Evolutionary conservation across 2,329 filamentous ascomycete genomes (phyloP).

Genomic region (Pestalotiopsis sp.): DNA sequence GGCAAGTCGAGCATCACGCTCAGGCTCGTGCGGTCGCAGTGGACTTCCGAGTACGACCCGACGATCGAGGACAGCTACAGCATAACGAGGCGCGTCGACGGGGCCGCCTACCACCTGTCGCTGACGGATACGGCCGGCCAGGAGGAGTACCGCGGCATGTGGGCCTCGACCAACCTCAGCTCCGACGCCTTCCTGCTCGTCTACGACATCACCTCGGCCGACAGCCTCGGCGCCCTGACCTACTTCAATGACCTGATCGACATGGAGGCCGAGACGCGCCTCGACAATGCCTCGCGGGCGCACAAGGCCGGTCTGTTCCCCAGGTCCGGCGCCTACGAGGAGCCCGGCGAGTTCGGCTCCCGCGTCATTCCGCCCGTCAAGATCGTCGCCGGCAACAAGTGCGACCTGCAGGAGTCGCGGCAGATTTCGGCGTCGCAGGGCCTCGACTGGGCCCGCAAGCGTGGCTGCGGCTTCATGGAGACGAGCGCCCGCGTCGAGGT

Average conservation of each 20-base stretch:
- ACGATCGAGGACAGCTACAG: constrained; percentile 85
- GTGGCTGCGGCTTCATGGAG: constrained; percentile 86
- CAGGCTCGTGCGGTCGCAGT: constrained; percentile 78
- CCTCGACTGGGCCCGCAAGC: constrained; percentile 73
- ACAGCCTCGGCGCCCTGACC: constrained; percentile 70
- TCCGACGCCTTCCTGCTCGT: constrained; percentile 84
- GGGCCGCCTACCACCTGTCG: constrained; percentile 75
- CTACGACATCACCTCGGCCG: constrained; percentile 78
- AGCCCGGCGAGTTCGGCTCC: constrained; percentile 34
- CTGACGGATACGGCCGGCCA: constrained; percentile 88
- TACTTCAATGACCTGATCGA: constrained; percentile 85
- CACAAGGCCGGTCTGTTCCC: constrained; percentile 39
- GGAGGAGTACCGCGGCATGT: constrained; percentile 87
- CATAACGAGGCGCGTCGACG: constrained; percentile 78
- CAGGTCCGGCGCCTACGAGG: constrained; percentile 25
- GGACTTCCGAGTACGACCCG: constrained; percentile 82
- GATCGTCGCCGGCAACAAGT: constrained; percentile 86
- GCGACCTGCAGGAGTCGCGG: constrained; percentile 72
- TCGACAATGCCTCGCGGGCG: constrained; percentile 62
- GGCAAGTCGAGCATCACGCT: constrained; percentile 86
- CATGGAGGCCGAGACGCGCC: constrained; percentile 73
- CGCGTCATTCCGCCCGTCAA: constrained; percentile 72
- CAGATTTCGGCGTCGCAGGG: constrained; percentile 71
- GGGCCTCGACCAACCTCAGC: constrained; percentile 76
- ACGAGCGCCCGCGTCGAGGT: constrained; percentile 82